Percentiles rank a stretch among this genome's conserved stretches.
Evolutionary conservation across 2,329 filamentous ascomycete species (phyloP).

Genomic region (Onygenales sp.): DNA sequence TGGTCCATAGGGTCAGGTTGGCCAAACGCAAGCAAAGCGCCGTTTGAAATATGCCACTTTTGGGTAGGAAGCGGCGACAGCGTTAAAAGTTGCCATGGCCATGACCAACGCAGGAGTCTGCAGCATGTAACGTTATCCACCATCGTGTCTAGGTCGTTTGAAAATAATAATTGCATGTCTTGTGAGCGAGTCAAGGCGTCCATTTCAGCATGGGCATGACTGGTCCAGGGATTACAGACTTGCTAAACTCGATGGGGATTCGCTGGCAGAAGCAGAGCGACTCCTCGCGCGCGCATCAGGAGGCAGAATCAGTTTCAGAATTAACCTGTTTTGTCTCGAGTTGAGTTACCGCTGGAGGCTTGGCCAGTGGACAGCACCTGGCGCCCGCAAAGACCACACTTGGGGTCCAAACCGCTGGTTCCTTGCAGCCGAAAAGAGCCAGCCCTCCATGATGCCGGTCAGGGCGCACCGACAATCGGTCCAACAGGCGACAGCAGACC

Average conservation of each 20-base stretch:
- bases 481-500: not conserved
- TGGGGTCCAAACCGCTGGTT: not conserved
- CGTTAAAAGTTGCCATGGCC: not conserved
- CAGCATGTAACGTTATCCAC: not conserved
- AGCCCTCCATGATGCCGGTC: not conserved
- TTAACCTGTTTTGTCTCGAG: constrained; percentile 1
- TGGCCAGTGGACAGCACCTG: not conserved
- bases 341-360: not conserved
- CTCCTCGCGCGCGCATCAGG: not conserved
- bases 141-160: not conserved
- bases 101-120: constrained; percentile 5
- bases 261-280: not conserved
- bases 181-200: constrained; percentile 4
- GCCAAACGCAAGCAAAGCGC: not conserved
- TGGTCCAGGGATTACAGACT: not conserved
- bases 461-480: not conserved
- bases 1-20: constrained; percentile 1
- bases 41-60: not conserved
- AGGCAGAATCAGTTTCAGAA: not conserved
- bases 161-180: not conserved
- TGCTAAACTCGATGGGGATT: not conserved
- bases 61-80: constrained; percentile 1
- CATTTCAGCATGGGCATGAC: not conserved
- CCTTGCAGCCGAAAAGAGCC: not conserved
- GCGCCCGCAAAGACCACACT: not conserved